Evolutionary conservation across 768 basidiomycete species (phyloP), one percentile per base, ranked within the genome.

Genomic region (Amanita rimosa): DNA sequence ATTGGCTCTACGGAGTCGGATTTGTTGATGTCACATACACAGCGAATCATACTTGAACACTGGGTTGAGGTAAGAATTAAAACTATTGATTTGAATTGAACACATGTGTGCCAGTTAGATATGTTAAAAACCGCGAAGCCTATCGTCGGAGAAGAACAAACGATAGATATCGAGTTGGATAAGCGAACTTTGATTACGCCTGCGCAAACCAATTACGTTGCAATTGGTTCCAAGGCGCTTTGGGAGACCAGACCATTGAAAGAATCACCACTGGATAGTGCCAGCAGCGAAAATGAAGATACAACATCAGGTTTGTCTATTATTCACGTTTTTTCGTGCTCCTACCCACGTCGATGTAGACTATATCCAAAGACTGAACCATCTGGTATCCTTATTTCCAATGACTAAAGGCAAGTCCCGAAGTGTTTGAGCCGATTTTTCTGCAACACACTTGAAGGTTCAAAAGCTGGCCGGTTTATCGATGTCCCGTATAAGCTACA

Each of bases 131-230:
- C 55, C 36, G 31, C 54, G 14, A 55, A 61, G 14, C 61, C 68
- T 13, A 60, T 64, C 0, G 46, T 66, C 26, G 74, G 75, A 14
- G 71, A 74, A 54, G 73, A 75, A 50, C 75, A 78, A 55, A 63
- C 76, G 16, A 58, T 74, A n/a, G 75, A 78, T 54, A 58, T 76
- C 22, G 74, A 76, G 49, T 64, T 78, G 16, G 72, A 78, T 52
- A 71, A 69, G 45, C 58, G 62, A 44, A 78, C 74, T 3, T 49
- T 67, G 5, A 55, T 76, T 40, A 61, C 62, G 27, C 66, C 72
- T 3, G 48, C 59, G 5, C 58, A 54, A 29, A 57, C 55, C 19
- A 62, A 58, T 35, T 70, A 68, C 51, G 33, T 55, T 2, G 59
- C 67, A 1, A 57, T 68, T 33, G 58, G 59, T 27, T 54, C 67